Evolutionary conservation across 352 stramenopile species (phyloP).

Genomic region (Peronospora belbahrii): DNA sequence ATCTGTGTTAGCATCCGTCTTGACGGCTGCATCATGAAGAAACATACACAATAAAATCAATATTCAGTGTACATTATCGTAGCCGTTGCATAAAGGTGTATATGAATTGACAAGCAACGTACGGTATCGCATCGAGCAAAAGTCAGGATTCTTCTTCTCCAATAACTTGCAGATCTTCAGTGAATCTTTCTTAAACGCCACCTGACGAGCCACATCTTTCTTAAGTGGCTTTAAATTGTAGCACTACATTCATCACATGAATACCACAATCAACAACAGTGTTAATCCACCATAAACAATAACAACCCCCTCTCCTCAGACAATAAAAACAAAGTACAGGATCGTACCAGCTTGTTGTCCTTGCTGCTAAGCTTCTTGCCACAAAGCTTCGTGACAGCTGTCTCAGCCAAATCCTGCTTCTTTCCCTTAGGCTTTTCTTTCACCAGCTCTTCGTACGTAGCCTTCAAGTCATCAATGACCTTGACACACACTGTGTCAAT

Average conservation of each 20-base stretch:
- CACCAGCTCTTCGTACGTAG: constrained; percentile 49
- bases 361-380: constrained; percentile 77
- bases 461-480: constrained; percentile 85
- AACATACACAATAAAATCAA: too few relatives aligned
- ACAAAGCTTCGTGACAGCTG: constrained; percentile 84
- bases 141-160: constrained; percentile 92
- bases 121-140: constrained; percentile 92
- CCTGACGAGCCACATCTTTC: constrained; percentile 88
- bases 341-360: constrained; percentile 86
- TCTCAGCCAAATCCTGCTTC: constrained; percentile 65
- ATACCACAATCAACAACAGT: too few relatives aligned
- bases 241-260: constrained; percentile 57
- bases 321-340: too few relatives aligned
- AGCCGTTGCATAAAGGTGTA: background rate
- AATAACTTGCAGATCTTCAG: constrained; percentile 91
- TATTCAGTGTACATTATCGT: background rate
- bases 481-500: constrained; percentile 82
- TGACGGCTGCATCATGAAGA: constrained; percentile 60
- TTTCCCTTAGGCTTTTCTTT: constrained; percentile 72
- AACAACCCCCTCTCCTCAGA: too few relatives aligned
- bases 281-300: too few relatives aligned
- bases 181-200: constrained; percentile 89
- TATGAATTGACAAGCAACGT: constrained; percentile 42
- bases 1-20: constrained; percentile 91
- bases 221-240: constrained; percentile 93